phyloP scores from a whole-genome alignment of 2,329 filamentous ascomycete species.

The Dendryphion nanum region DNA sequence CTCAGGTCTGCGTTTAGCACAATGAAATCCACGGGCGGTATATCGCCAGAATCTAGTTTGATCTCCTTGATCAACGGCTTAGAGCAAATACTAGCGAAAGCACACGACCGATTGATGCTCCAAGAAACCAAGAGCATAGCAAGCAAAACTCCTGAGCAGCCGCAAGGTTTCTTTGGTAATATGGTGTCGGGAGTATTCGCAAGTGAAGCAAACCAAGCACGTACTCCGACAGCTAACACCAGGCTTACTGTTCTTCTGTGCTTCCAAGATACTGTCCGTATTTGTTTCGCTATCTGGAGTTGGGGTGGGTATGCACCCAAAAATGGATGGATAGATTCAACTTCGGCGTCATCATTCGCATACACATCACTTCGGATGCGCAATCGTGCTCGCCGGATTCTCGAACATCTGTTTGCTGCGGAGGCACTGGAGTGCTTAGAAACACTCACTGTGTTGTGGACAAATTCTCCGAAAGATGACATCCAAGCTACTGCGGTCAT shows the following conservation, averaged over 20 bases:
- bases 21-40: conserved; percentile 26
- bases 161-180: conserved; percentile 86
- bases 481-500: conserved; percentile 67
- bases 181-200: conserved; percentile 92
- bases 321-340: conserved; percentile 57
- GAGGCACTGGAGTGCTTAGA: conserved; percentile 93
- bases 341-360: conserved; percentile 76
- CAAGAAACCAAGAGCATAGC: conserved; percentile 71
- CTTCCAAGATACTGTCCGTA: conserved; percentile 90
- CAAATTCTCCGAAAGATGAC: conserved; percentile 48
- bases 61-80: conserved; percentile 90
- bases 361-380: conserved; percentile 91
- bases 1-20: conserved; percentile 64
- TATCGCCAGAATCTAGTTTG: conserved; percentile 66
- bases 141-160: conserved; percentile 76
- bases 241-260: conserved; percentile 91
- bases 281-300: conserved; percentile 92
- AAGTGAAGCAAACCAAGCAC: conserved; percentile 71
- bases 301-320: conserved; percentile 74
- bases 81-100: conserved; percentile 83
- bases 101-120: conserved; percentile 75
- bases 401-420: conserved; percentile 90
- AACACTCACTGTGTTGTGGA: conserved; percentile 85
- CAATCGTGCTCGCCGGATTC: conserved; percentile 79
- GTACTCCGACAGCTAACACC: conserved; percentile 86